Percentiles rank a stretch among this genome's conserved stretches.
These are phyloP conservation scores for Hansfordia pulvinata DNA, from an alignment of 2,329 filamentous ascomycete genomes.

Conservation along the genomic window DNA sequence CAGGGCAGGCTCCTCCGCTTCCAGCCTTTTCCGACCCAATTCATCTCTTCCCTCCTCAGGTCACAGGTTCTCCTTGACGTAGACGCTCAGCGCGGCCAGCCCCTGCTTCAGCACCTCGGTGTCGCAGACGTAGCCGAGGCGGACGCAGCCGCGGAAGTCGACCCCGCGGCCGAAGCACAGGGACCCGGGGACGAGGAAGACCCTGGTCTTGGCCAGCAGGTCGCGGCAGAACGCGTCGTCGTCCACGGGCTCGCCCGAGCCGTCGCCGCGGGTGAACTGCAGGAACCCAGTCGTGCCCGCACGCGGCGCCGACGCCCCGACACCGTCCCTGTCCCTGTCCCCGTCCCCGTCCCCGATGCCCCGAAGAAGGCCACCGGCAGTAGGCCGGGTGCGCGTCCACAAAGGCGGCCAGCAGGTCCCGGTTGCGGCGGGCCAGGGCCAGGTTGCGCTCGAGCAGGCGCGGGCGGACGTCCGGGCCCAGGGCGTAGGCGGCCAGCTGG, in stretches of 20 bases:
- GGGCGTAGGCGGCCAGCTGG: slow-evolving; percentile 60
- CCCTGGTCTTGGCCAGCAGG: slow-evolving; percentile 53
- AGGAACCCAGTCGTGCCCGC: slow-evolving; percentile 74
- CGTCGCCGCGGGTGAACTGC: slow-evolving; percentile 46
- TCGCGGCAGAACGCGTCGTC: slow-evolving; percentile 60
- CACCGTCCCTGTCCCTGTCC: slow-evolving; percentile 54
- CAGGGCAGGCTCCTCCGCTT: no score
- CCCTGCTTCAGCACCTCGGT: slow-evolving; percentile 56
- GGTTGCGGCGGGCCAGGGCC: slow-evolving; percentile 43
- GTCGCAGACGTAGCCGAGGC: slow-evolving; percentile 63
- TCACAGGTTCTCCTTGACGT: slow-evolving; percentile 22
- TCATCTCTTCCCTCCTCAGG: no score
- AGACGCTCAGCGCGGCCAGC: slow-evolving; percentile 33
- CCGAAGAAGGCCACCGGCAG: no score
- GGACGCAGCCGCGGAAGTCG: slow-evolving; percentile 62
- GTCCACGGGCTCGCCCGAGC: slow-evolving; percentile 40
- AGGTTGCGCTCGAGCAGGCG: slow-evolving; percentile 43
- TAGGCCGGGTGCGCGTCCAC: slow-evolving; percentile 45
- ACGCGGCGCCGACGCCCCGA: no score
- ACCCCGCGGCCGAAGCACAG: slow-evolving; percentile 54
- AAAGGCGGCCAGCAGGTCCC: slow-evolving; percentile 47
- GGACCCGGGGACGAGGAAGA: slow-evolving; percentile 62
- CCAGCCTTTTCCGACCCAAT: no score
- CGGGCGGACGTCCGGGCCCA: slow-evolving; percentile 33
- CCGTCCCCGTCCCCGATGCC: slow-evolving; percentile 22